Evolutionary conservation across 2,329 filamentous ascomycete genomes (phyloP), one percentile per base, ranked within the genome.

Genomic region (Rhinocladiella mackenziei): DNA sequence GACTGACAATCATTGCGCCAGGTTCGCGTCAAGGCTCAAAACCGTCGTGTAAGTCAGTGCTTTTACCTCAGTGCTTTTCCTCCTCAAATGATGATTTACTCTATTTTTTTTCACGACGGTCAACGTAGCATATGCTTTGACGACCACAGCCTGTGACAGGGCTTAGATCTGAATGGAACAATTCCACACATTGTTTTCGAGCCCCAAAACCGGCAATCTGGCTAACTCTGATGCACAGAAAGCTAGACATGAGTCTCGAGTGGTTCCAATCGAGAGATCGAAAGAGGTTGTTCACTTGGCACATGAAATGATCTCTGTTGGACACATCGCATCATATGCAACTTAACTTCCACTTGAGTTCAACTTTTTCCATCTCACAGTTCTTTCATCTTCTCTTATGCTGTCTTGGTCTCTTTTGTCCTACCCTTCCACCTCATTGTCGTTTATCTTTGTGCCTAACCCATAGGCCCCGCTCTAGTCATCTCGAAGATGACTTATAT

Each of bases 61-160:
- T 45, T 44, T 32, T 33, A 33, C 30, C 15, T 15, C 17, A 20
- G 17, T 14, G 11, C 28, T 22, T 28, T 26, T 29, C 20, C 19
- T 18, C 59, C 75, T 65, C 68, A 53, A n/a, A 82, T 83, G 81
- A 85, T 85, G 81, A 84, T 78, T 75, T 73, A 66, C 58, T 62
- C 56, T 59, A 62, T 13, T 20, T 43, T n/a, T 74, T 78, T 81
- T 86, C 84, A 88, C 84, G 84, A 88, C 84, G 84, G 84, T 88
- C 84, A 84, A 83, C 84, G 83, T 86, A 88, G 80, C 77, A 72
- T 77, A 71, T 67, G 78, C 76, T 70, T 84, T 88, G 84, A 86
- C 86, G 84, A 87, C 72, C 81, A 71, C 69, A 57, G 81, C 82
- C 82, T 80, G 72, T 86, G 83, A 86, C 83, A 81, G 72, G 82